These are phyloP conservation scores for Apium graveolens DNA, from an alignment of 129 eudicot species.

Conservation along the genomic window DNA sequence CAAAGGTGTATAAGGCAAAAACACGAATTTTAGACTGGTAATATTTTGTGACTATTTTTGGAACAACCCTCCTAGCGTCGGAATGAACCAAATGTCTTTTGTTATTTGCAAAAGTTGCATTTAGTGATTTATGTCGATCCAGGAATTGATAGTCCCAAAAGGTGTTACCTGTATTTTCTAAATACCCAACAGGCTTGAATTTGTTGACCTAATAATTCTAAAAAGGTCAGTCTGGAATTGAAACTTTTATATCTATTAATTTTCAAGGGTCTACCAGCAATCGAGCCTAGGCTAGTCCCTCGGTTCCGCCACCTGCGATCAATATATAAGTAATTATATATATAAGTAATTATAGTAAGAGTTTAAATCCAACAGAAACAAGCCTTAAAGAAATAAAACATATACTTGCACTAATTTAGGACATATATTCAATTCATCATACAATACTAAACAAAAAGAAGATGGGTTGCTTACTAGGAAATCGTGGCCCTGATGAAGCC, in stretches of 20 bases:
- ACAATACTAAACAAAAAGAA: background rate
- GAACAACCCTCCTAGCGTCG: background rate
- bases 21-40: background rate
- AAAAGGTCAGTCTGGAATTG: background rate
- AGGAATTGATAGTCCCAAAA: background rate
- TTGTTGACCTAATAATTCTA: background rate
- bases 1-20: background rate
- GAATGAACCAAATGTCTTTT: background rate
- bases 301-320: background rate
- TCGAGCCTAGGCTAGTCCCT: background rate
- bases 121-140: no score
- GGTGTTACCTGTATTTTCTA: no score
- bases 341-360: no score
- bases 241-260: background rate
- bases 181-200: background rate
- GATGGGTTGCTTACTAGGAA: background rate
- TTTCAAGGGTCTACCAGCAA: background rate
- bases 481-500: background rate
- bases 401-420: background rate
- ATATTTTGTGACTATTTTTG: background rate
- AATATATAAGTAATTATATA: background rate
- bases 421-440: background rate
- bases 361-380: background rate
- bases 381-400: background rate
- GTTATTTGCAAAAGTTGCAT: background rate